A percentile compares a stretch with the other conserved stretches of the same genome.
phyloP scores from a whole-genome alignment of 1,284 basidiomycete genomes.

The Earliella scabrosa region DNA sequence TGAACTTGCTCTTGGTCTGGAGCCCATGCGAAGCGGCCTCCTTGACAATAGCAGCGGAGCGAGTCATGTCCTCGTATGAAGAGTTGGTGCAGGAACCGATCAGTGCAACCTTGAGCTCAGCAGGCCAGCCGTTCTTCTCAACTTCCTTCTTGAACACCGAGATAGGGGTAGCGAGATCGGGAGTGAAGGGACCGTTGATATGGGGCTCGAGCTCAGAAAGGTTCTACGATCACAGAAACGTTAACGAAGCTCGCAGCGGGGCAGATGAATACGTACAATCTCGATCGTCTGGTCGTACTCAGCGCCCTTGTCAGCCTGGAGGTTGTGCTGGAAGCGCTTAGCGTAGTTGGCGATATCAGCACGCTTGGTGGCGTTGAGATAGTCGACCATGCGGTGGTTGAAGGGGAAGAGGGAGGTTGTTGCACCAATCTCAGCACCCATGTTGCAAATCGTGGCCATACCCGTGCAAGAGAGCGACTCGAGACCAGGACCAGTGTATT shows the following conservation, averaged over 20 bases:
- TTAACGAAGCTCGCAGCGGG: not conserved
- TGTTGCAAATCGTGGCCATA: constrained; percentile 99
- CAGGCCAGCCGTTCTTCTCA: constrained; percentile 96
- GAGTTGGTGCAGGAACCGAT: constrained; percentile 99
- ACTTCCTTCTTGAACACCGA: constrained; percentile 94
- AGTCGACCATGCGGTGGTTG: constrained; percentile 94
- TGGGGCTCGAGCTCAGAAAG: constrained; percentile 97
- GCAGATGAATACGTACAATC: constrained; percentile 60
- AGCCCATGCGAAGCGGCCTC: constrained; percentile 91
- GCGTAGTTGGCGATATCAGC: constrained; percentile 90
- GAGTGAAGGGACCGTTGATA: constrained; percentile 99
- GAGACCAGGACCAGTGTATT: constrained; percentile 94
- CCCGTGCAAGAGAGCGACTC: constrained; percentile 97
- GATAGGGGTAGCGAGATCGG: constrained; percentile 94
- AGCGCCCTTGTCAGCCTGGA: constrained; percentile 86
- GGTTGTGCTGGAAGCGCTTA: constrained; percentile 89
- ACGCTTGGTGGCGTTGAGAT: constrained; percentile 94
- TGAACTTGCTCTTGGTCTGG: constrained; percentile 92
- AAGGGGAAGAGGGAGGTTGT: constrained; percentile 99
- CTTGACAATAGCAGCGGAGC: constrained; percentile 91
- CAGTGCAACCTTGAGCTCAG: constrained; percentile 95
- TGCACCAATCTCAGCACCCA: constrained; percentile 99
- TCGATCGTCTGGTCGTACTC: constrained; percentile 97
- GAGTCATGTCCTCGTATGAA: constrained; percentile 99
- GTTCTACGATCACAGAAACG: constrained; percentile 58